Conservation (phyloP, 331 rosid species). For the Dryas integrifolia region DNA sequence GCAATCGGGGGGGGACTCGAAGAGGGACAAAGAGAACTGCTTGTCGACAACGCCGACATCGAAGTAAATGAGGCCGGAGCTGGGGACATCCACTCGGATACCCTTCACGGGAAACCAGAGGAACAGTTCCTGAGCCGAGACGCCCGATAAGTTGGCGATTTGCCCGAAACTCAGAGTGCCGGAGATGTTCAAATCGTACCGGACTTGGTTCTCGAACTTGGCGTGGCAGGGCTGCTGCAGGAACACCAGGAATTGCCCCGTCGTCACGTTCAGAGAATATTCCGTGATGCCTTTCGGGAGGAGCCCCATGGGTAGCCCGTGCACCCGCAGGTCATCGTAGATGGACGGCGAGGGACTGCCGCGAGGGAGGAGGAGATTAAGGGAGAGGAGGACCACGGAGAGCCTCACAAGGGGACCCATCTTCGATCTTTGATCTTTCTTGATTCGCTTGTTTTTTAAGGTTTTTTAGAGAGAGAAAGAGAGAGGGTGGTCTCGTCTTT, state of each 20-base stretch:
- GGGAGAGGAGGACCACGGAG: not conserved
- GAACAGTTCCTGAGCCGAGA: conserved; percentile 81
- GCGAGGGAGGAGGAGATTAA: conserved; percentile 10
- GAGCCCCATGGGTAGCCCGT: conserved; percentile 79
- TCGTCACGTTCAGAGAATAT: conserved; percentile 38
- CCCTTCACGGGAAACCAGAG: conserved; percentile 89
- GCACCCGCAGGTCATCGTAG: conserved; percentile 52
- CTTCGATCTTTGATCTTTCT: not conserved
- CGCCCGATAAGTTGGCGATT: conserved; percentile 66
- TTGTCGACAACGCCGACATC: conserved; percentile 89
- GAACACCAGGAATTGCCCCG: conserved; percentile 51
- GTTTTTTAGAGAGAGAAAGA: too few species aligned
- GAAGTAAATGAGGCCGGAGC: conserved; percentile 73
- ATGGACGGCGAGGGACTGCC: conserved; percentile 32
- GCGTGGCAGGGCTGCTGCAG: conserved; percentile 70
- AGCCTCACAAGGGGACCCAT: not conserved
- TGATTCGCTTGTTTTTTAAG: too few species aligned
- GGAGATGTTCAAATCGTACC: conserved; percentile 65
- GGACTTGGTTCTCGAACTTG: conserved; percentile 81
- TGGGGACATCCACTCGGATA: conserved; percentile 67
- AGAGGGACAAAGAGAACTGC: conserved; percentile 76
- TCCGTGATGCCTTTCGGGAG: conserved; percentile 62
- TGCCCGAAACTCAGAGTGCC: conserved; percentile 52
- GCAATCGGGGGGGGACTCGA: conserved; percentile 80
- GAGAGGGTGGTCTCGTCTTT: too few species aligned